Evolutionary conservation across 495 filamentous ascomycete genomes (phyloP).

Genomic region (Penicillium steckii): DNA sequence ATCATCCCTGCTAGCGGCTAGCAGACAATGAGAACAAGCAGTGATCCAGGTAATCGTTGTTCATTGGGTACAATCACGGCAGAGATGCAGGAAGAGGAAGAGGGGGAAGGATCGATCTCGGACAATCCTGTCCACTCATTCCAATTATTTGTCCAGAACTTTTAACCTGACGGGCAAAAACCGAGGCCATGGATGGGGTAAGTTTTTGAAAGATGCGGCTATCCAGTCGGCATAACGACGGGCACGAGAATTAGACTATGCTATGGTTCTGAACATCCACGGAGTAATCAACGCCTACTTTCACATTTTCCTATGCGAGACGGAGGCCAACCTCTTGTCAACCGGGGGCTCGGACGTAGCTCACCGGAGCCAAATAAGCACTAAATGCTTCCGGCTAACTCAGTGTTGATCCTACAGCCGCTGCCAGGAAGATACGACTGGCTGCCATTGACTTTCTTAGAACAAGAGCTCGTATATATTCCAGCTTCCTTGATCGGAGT

Average conservation of each 20-base stretch:
- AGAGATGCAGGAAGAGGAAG: slow-evolving; percentile 9
- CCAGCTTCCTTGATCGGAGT: slow-evolving; percentile 13
- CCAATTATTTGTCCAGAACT: neutral
- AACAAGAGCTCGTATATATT: slow-evolving; percentile 17
- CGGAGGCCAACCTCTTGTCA: neutral
- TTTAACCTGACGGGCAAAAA: neutral
- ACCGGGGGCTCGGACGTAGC: slow-evolving; percentile 15
- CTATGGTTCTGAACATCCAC: too few relatives aligned
- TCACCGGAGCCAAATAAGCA: slow-evolving; percentile 15
- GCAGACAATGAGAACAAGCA: slow-evolving; percentile 5
- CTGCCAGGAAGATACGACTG: neutral
- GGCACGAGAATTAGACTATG: neutral
- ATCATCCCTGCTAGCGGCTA: slow-evolving; percentile 10
- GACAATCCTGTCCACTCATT: slow-evolving; percentile 3
- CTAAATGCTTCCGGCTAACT: slow-evolving; percentile 1
- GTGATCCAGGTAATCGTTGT: neutral
- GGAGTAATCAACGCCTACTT: too few relatives aligned
- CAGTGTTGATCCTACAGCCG: neutral
- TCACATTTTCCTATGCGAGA: neutral
- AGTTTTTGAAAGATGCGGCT: neutral
- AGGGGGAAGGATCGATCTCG: neutral
- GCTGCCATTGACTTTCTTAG: neutral
- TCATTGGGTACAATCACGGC: slow-evolving; percentile 19
- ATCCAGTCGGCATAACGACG: neutral
- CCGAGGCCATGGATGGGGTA: neutral